Evolutionary conservation across 2,329 filamentous ascomycete species (phyloP), one percentile per base, ranked within the genome.

Genomic region (Spiromastix sp.): DNA sequence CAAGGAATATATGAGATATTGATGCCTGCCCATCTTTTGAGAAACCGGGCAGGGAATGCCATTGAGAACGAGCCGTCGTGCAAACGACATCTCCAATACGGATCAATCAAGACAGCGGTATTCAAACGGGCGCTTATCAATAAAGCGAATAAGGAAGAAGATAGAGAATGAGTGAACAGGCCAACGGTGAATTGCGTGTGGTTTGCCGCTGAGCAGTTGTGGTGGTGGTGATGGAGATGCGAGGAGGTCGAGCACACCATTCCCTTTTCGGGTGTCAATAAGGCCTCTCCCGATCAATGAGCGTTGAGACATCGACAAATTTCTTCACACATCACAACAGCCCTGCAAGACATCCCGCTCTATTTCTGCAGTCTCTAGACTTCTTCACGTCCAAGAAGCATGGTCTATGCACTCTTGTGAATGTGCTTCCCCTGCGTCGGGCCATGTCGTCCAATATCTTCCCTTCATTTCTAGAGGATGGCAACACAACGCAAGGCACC

Each of bases 391-490:
- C n/a, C 32, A 16, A 25, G 25, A 40, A 37, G 38, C 43, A 12
- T 37, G 43, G 29, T 33, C 30, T 17, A 43, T 44, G 27, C 41
- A 48, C 25, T 42, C 39, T 30, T 34, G n/a, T n/a, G n/a, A n/a
- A n/a, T n/a, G 7, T 24, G 21, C 7, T 24, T 24, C 21, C 21
- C 21, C n/a, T 24, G 21, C 21, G n/a, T 24, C 7, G n/a, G 7
- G 21, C 21, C 21, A n/a, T 24, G 21, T 24, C 21, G n/a, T 24
- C 21, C n/a, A 24, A 24, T 7, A 24, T 24, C 21, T n/a, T n/a
- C 21, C n/a, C n/a, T n/a, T n/a, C n/a, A n/a, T n/a, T n/a, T n/a
- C n/a, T n/a, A n/a, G n/a, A n/a, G n/a, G n/a, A n/a, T n/a, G n/a
- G n/a, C n/a, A n/a, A n/a, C n/a, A n/a, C n/a, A n/a, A n/a, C n/a